Conservation (phyloP, 2,329 filamentous ascomycete species). For the Hansfordia pulvinata region DNA sequence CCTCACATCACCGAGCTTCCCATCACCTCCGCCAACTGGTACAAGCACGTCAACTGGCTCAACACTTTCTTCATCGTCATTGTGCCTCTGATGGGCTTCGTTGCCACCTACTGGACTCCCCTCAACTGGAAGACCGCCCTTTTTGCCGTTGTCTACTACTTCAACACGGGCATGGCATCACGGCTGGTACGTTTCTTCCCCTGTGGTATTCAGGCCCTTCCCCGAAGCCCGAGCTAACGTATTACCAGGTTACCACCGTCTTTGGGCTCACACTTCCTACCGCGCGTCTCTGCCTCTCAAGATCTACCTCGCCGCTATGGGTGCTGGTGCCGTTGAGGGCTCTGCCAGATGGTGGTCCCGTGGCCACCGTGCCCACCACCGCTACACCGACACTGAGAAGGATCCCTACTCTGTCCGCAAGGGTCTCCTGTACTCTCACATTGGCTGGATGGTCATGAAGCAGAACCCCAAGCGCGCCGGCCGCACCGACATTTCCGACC, state of each 20-base stretch:
- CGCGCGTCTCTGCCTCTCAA: constrained; percentile 26
- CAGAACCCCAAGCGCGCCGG: constrained; percentile 37
- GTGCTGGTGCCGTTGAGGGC: constrained; percentile 32
- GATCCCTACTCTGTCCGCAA: constrained; percentile 38
- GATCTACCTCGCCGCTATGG: constrained; percentile 31
- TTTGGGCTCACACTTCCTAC: constrained; percentile 31
- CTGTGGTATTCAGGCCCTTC: background rate
- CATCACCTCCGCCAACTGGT: constrained; percentile 73
- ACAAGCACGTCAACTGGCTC: constrained; percentile 89
- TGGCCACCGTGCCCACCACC: constrained; percentile 34
- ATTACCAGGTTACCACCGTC: constrained; percentile 19
- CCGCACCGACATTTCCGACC: constrained; percentile 33
- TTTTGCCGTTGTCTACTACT: constrained; percentile 29
- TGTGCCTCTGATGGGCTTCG: constrained; percentile 59
- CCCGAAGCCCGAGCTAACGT: constrained; percentile 1
- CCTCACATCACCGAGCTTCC: constrained; percentile 75
- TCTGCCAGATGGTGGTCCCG: constrained; percentile 35
- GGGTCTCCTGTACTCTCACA: constrained; percentile 33
- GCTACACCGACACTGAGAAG: constrained; percentile 37
- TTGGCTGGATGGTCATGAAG: constrained; percentile 40
- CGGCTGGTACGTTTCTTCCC: constrained; percentile 12
- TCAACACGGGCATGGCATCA: constrained; percentile 21
- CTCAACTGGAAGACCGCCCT: constrained; percentile 15
- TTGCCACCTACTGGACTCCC: constrained; percentile 68
- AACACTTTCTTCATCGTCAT: constrained; percentile 72